These are phyloP conservation scores for Trifolium repens DNA, from an alignment of 306 rosid genomes.

Conservation along the genomic window DNA sequence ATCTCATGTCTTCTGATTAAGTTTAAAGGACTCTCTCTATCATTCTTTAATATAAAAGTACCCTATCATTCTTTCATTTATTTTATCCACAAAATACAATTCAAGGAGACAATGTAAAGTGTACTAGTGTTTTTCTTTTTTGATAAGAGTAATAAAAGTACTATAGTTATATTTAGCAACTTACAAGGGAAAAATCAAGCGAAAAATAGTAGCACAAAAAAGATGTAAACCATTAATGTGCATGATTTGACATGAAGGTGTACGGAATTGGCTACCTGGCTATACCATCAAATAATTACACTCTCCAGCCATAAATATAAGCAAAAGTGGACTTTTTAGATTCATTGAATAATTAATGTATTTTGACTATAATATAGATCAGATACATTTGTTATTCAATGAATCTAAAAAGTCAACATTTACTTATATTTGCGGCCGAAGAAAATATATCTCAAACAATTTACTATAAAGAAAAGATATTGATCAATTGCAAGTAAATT, in stretches of 20 bases:
- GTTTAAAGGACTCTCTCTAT: conserved; percentile 29
- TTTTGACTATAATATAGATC: too few relatives aligned
- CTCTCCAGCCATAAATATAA: too few relatives aligned
- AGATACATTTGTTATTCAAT: too few relatives aligned
- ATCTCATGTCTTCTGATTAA: conserved; percentile 44
- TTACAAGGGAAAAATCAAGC: not conserved
- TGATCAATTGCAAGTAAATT: conserved; percentile 17
- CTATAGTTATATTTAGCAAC: not conserved
- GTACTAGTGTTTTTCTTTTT: conserved; percentile 5
- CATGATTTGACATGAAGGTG: conserved; percentile 3
- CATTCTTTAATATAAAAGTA: not conserved
- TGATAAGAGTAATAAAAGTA: not conserved
- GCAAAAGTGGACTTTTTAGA: too few relatives aligned
- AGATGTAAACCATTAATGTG: not conserved
- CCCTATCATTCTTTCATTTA: not conserved
- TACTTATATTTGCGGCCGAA: too few relatives aligned
- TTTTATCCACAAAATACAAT: conserved; percentile 24
- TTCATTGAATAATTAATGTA: too few relatives aligned
- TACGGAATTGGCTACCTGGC: conserved; percentile 25
- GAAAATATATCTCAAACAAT: not conserved
- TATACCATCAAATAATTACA: not conserved
- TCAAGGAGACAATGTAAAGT: conserved; percentile 48
- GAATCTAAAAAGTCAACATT: too few relatives aligned
- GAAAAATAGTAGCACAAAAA: not conserved
- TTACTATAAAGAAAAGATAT: not conserved